A percentile compares a stretch with the other conserved stretches of the same genome.
These are phyloP conservation scores for Pulchroboletus neoregius DNA, from an alignment of 1,284 basidiomycete genomes.

Conservation along the genomic window DNA sequence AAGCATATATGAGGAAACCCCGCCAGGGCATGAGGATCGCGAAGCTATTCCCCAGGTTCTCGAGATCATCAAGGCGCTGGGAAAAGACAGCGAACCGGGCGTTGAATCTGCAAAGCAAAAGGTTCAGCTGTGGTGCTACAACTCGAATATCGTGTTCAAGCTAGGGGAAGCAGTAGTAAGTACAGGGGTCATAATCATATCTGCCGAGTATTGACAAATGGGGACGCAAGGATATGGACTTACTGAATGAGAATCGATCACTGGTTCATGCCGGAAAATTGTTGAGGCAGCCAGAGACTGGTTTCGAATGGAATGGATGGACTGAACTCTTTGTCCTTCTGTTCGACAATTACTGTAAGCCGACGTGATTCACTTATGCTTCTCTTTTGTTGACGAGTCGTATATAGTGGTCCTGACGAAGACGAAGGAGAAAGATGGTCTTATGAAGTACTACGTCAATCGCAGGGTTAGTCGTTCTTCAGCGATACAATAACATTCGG, in stretches of 20 bases:
- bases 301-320: constrained; percentile 78
- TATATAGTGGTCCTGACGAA: constrained; percentile 83
- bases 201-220: constrained; percentile 4
- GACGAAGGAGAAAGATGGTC: constrained; percentile 66
- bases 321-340: constrained; percentile 83
- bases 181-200: constrained; percentile 8
- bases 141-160: constrained; percentile 76
- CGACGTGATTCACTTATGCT: not conserved
- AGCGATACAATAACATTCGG: not conserved
- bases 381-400: constrained; percentile 8
- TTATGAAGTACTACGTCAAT: constrained; percentile 76
- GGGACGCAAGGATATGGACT: constrained; percentile 72
- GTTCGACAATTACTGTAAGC: constrained; percentile 90
- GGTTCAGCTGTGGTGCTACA: constrained; percentile 83
- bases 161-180: constrained; percentile 73
- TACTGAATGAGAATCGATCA: constrained; percentile 78
- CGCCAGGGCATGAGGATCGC: constrained; percentile 72
- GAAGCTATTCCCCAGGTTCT: constrained; percentile 78
- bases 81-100: constrained; percentile 82
- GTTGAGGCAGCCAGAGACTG: constrained; percentile 81
- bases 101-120: constrained; percentile 81
- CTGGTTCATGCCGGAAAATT: constrained; percentile 81
- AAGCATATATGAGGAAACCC: constrained; percentile 71
- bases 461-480: constrained; percentile 57
- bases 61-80: constrained; percentile 80